These are phyloP conservation scores for Talaromyces albobiverticillius DNA, from an alignment of 2,329 filamentous ascomycete species.

Conservation along the genomic window DNA sequence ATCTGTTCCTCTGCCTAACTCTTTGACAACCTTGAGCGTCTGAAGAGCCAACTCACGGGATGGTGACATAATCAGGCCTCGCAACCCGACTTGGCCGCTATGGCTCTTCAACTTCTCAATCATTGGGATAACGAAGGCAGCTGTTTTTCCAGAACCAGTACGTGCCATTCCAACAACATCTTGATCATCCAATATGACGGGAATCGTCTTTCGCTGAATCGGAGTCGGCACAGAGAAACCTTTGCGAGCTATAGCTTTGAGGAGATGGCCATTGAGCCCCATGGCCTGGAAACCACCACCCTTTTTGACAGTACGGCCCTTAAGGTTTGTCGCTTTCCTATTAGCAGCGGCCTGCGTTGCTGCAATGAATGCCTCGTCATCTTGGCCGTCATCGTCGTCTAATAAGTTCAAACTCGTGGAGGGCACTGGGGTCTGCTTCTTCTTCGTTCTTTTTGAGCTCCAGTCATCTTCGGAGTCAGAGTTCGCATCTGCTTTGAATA, in stretches of 20 bases:
- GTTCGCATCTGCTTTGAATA: slow-evolving; percentile 59
- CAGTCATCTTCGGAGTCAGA: slow-evolving; percentile 44
- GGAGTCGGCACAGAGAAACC: slow-evolving; percentile 95
- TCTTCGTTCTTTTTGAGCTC: slow-evolving; percentile 48
- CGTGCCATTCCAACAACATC: slow-evolving; percentile 99
- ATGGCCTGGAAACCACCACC: slow-evolving; percentile 96
- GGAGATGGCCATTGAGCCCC: slow-evolving; percentile 76
- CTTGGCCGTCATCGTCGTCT: slow-evolving; percentile 49
- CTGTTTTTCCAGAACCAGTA: slow-evolving; percentile 98
- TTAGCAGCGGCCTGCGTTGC: slow-evolving; percentile 83
- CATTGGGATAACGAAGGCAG: slow-evolving; percentile 97
- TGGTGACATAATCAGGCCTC: slow-evolving; percentile 85
- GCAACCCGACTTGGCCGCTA: slow-evolving; percentile 78
- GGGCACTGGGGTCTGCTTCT: slow-evolving; percentile 33
- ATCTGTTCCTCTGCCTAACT: slow-evolving; percentile 85
- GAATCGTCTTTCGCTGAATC: slow-evolving; percentile 96
- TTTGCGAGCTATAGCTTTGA: slow-evolving; percentile 89
- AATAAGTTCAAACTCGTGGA: slow-evolving; percentile 52
- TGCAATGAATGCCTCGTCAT: slow-evolving; percentile 87
- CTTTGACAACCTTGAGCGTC: slow-evolving; percentile 94
- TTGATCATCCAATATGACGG: slow-evolving; percentile 80
- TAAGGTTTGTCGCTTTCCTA: slow-evolving; percentile 76
- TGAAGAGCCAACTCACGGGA: slow-evolving; percentile 93
- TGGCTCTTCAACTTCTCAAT: slow-evolving; percentile 89
- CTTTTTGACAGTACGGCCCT: slow-evolving; percentile 86